A percentile compares a stretch with the other conserved stretches of the same genome.
Conservation (phyloP, 2,329 filamentous ascomycete genomes). For the Phialophora expanda region DNA sequence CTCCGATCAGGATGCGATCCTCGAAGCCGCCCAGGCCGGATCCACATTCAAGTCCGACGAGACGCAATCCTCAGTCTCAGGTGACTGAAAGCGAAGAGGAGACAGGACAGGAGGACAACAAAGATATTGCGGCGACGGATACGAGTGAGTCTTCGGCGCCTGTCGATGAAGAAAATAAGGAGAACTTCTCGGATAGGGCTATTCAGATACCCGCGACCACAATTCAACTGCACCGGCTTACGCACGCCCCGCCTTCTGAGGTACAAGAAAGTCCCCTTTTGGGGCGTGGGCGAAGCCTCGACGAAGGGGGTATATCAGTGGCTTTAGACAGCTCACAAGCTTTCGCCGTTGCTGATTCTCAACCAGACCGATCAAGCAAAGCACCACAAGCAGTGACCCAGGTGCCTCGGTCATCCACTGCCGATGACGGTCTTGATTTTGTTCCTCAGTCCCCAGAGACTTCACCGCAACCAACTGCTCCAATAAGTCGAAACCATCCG, state of each 20-base stretch:
- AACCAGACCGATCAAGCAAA: slow-evolving; percentile 28
- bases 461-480: slow-evolving; percentile 5
- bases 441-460: slow-evolving; percentile 35
- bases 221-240: slow-evolving; percentile 32
- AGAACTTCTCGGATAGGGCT: slow-evolving; percentile 48
- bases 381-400: slow-evolving; percentile 7
- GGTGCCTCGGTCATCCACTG: slow-evolving; percentile 16
- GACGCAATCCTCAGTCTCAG: background rate
- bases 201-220: slow-evolving; percentile 42
- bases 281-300: slow-evolving; percentile 14
- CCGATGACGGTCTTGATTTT: slow-evolving; percentile 30
- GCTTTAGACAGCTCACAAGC: slow-evolving; percentile 22
- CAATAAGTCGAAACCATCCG: background rate
- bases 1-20: background rate
- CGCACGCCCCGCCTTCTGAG: slow-evolving; percentile 14
- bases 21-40: background rate
- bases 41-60: background rate
- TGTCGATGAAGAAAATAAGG: slow-evolving; percentile 54
- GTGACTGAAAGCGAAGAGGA: slow-evolving; percentile 50
- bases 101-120: slow-evolving; percentile 55
- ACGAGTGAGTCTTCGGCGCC: slow-evolving; percentile 42
- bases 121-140: slow-evolving; percentile 38
- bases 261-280: slow-evolving; percentile 33
- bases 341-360: slow-evolving; percentile 37
- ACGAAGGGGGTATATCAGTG: background rate